phyloP scores from a whole-genome alignment of 306 rosid genomes.

The Delonix regia region DNA sequence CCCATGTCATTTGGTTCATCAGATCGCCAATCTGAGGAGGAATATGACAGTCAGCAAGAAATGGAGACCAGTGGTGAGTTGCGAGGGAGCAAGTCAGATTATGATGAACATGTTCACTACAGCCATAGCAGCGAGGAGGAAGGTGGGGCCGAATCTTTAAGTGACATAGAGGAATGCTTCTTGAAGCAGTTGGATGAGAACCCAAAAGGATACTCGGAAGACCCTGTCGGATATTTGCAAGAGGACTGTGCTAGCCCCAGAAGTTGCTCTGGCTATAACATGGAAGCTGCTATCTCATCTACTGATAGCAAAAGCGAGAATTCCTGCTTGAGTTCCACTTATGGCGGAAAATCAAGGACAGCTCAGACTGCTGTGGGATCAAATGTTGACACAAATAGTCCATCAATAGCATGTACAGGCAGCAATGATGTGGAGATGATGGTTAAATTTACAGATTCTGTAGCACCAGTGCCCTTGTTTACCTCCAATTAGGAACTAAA shows the following conservation, averaged over 20 bases:
- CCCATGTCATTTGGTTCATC: constrained; percentile 82
- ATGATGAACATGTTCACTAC: constrained; percentile 49
- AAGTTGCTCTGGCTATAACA: constrained; percentile 48
- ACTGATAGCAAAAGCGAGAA: constrained; percentile 55
- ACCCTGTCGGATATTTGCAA: constrained; percentile 39
- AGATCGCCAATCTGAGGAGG: constrained; percentile 64
- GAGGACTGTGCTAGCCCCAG: constrained; percentile 46
- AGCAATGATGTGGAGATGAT: constrained; percentile 48
- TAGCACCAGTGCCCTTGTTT: constrained; percentile 42
- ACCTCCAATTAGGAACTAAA: constrained; percentile 44
- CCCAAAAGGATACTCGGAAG: constrained; percentile 42
- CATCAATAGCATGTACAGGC: constrained; percentile 50
- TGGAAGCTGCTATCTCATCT: constrained; percentile 47
- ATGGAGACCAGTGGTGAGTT: constrained; percentile 73
- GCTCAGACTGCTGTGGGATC: constrained; percentile 39
- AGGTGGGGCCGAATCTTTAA: constrained; percentile 46
- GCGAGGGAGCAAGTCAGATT: constrained; percentile 53
- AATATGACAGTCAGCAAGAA: constrained; percentile 73
- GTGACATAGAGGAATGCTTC: constrained; percentile 72
- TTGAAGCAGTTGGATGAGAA: constrained; percentile 57
- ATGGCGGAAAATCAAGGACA: constrained; percentile 46
- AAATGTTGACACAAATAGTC: constrained; percentile 40
- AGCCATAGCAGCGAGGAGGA: constrained; percentile 61
- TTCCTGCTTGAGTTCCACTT: constrained; percentile 46
- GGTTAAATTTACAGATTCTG: constrained; percentile 44